Percentiles rank a stretch among this genome's conserved stretches.
Evolutionary conservation across 768 basidiomycete species (phyloP).

Genomic region (Mycena chlorophos): DNA sequence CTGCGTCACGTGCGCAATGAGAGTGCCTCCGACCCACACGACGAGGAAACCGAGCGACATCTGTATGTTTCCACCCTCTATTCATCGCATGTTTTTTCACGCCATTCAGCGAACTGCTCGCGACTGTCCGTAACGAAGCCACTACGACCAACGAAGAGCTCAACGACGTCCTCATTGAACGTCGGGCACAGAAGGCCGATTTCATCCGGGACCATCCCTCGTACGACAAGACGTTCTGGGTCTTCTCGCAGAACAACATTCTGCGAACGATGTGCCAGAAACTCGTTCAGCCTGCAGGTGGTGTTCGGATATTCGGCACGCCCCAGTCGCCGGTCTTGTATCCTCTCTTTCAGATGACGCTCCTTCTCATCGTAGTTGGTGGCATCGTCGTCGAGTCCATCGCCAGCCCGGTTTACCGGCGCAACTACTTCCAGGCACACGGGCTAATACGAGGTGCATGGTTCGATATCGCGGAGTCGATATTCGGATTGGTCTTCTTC

Average conservation of each 20-base stretch:
- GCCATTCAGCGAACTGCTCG: constrained; percentile 60
- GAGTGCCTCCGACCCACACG: constrained; percentile 33
- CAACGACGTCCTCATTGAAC: constrained; percentile 66
- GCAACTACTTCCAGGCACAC: constrained; percentile 59
- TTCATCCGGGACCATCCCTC: constrained; percentile 87
- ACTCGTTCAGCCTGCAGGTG: constrained; percentile 77
- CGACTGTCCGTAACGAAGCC: constrained; percentile 58
- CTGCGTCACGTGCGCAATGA: constrained; percentile 46
- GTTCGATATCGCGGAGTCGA: constrained; percentile 82
- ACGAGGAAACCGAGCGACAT: constrained; percentile 71
- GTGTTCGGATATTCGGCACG: constrained; percentile 85
- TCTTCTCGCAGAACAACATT: constrained; percentile 78
- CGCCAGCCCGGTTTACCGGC: constrained; percentile 84
- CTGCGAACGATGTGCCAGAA: constrained; percentile 78
- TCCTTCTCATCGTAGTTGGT: constrained; percentile 75
- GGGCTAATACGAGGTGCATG: constrained; percentile 71
- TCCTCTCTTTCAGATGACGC: constrained; percentile 69
- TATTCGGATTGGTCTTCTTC: constrained; percentile 70
- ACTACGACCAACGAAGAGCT: constrained; percentile 47
- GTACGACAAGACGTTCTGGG: constrained; percentile 88
- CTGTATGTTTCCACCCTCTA: constrained; percentile 49
- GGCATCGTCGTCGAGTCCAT: constrained; percentile 81
- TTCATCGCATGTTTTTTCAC: neutral
- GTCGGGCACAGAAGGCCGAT: constrained; percentile 74
- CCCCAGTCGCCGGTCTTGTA: constrained; percentile 64